phyloP scores from a whole-genome alignment of 2,329 filamentous ascomycete species.

The Aspergillus latus region DNA sequence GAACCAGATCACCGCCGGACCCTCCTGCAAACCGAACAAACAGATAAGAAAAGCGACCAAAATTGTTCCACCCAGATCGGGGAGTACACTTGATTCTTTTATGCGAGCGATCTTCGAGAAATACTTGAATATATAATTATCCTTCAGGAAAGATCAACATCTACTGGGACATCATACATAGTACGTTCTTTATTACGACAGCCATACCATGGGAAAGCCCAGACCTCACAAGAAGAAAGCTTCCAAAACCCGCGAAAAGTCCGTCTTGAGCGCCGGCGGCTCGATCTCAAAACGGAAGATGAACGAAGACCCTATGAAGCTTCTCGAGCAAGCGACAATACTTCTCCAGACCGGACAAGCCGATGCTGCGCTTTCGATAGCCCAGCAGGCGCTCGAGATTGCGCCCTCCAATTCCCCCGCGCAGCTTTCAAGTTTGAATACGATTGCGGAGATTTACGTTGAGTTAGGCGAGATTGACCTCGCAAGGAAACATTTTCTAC shows the following conservation, averaged over 20 bases:
- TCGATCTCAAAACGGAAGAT: conserved; percentile 44
- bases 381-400: conserved; percentile 52
- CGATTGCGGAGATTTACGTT: conserved; percentile 78
- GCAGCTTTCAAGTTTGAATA: conserved; percentile 62
- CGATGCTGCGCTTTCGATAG: conserved; percentile 56
- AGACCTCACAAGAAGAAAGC: conserved; percentile 50
- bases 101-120: conserved; percentile 4
- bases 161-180: not conserved
- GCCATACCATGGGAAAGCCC: conserved; percentile 52
- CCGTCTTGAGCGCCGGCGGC: conserved; percentile 43
- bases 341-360: conserved; percentile 60
- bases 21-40: conserved; percentile 46
- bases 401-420: conserved; percentile 35
- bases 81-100: conserved; percentile 17
- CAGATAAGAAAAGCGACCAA: conserved; percentile 33
- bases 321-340: conserved; percentile 58
- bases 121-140: not conserved
- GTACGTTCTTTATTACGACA: conserved; percentile 15
- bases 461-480: conserved; percentile 78
- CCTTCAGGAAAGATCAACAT: not conserved
- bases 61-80: conserved; percentile 26
- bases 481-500: conserved; percentile 69
- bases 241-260: conserved; percentile 44
- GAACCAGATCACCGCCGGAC: conserved; percentile 25
- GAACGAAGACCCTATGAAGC: conserved; percentile 53